Percentiles rank a stretch among this genome's conserved stretches.
Conservation (phyloP, 305 asterid genomes). For the Euphrasia arctica region DNA sequence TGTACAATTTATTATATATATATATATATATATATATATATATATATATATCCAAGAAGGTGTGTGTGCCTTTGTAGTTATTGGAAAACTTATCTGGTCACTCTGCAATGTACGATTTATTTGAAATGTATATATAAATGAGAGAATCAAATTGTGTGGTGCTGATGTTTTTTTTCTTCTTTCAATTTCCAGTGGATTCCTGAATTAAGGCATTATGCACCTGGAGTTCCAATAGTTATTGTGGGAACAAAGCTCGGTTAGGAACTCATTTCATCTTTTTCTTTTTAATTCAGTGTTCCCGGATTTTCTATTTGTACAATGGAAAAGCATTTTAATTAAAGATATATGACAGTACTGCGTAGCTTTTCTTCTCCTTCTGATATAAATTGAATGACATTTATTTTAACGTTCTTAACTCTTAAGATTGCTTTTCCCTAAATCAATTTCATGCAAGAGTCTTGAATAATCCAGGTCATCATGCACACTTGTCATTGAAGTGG, state of each 20-base stretch:
- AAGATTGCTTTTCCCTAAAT: not conserved
- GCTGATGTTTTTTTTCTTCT: not conserved
- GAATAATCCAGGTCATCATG: too few species aligned
- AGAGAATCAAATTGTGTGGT: not conserved
- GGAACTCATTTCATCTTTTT: constrained; percentile 27
- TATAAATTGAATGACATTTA: too few species aligned
- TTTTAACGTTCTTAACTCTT: too few species aligned
- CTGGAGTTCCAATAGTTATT: constrained; percentile 60
- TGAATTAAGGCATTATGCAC: constrained; percentile 66
- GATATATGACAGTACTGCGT: not conserved
- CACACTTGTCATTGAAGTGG: too few species aligned
- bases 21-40: not conserved
- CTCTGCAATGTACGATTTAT: not conserved
- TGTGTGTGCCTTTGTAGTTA: constrained; percentile 20
- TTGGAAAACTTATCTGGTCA: not conserved
- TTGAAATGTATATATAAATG: not conserved
- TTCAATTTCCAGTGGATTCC: constrained; percentile 55
- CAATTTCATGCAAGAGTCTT: not conserved
- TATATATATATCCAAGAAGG: constrained; percentile 39
- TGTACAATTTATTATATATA: too few species aligned
- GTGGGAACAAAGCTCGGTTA: constrained; percentile 67
- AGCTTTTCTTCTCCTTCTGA: too few species aligned
- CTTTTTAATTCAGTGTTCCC: not conserved
- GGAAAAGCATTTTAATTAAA: not conserved
- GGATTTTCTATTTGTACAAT: not conserved